Percentiles rank a stretch among this genome's conserved stretches.
These are phyloP conservation scores for Houttuynia cordata DNA, from an alignment of 164 flowering plant species.

Conservation along the genomic window DNA sequence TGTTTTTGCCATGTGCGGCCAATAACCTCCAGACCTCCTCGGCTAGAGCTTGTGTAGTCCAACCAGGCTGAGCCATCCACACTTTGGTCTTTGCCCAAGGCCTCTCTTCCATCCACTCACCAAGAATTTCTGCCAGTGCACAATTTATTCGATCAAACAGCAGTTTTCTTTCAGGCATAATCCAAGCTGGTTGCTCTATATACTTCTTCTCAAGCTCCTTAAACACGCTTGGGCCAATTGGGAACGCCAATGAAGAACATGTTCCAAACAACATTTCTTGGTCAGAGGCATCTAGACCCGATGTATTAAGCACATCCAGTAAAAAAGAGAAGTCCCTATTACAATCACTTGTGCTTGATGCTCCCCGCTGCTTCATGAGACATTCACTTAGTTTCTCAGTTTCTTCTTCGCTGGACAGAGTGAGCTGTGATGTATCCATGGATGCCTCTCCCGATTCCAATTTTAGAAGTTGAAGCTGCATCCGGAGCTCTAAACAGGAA, in stretches of 20 bases:
- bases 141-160: slow-evolving; percentile 61
- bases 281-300: slow-evolving; percentile 22
- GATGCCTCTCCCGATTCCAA: slow-evolving; percentile 30
- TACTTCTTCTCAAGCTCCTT: slow-evolving; percentile 61
- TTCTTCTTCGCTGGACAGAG: slow-evolving; percentile 44
- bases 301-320: slow-evolving; percentile 39
- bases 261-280: slow-evolving; percentile 11
- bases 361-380: not conserved
- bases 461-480: slow-evolving; percentile 44
- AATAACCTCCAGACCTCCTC: slow-evolving; percentile 32
- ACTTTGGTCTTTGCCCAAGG: slow-evolving; percentile 43
- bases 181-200: slow-evolving; percentile 40
- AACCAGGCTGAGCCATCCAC: slow-evolving; percentile 5
- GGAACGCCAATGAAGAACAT: slow-evolving; percentile 41
- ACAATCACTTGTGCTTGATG: not conserved
- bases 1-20: slow-evolving; percentile 16
- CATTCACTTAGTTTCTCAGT: slow-evolving; percentile 2
- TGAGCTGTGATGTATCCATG: slow-evolving; percentile 36
- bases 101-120: slow-evolving; percentile 24
- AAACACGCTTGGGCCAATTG: slow-evolving; percentile 34
- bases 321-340: slow-evolving; percentile 44
- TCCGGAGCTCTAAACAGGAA: slow-evolving; percentile 20
- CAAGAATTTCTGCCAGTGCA: slow-evolving; percentile 33
- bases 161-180: slow-evolving; percentile 49
- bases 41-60: slow-evolving; percentile 17